A percentile compares a stretch with the other conserved stretches of the same genome.
Conservation (phyloP, 164 flowering plant species). For the Tetracentron sinense region DNA sequence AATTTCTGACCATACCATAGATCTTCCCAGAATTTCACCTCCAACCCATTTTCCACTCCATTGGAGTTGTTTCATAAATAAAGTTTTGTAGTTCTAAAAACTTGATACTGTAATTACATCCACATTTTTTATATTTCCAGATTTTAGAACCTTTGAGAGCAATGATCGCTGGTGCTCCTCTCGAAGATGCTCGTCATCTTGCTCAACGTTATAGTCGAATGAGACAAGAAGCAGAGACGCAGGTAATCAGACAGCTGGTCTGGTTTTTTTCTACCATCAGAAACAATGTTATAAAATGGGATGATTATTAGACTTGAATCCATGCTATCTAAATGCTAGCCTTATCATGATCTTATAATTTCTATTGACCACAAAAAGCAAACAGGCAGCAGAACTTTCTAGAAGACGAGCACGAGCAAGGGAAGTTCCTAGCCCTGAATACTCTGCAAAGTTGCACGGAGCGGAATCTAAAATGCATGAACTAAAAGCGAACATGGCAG, state of each 20-base stretch:
- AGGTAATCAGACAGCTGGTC: conserved; percentile 47
- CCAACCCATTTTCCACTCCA: too few relatives aligned
- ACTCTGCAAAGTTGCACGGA: conserved; percentile 69
- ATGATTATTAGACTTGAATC: not conserved
- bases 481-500: conserved; percentile 88
- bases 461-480: conserved; percentile 89
- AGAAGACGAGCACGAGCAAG: conserved; percentile 71
- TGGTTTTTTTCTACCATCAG: too few relatives aligned
- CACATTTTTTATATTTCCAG: too few relatives aligned
- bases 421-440: conserved; percentile 73
- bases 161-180: conserved; percentile 78
- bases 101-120: too few relatives aligned
- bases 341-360: conserved; percentile 14
- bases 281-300: not conserved
- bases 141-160: conserved; percentile 86
- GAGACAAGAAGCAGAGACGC: conserved; percentile 98
- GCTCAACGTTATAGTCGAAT: conserved; percentile 98
- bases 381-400: conserved; percentile 79
- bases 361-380: conserved; percentile 21
- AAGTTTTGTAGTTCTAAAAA: too few relatives aligned
- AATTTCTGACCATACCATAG: too few relatives aligned
- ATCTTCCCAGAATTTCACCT: too few relatives aligned
- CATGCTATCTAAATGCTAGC: not conserved
- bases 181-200: conserved; percentile 99
- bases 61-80: too few relatives aligned